These are phyloP conservation scores for Zhuliangozyma parablackwelliae DNA, from an alignment of 1,139 yeast genomes.

Conservation along the genomic window DNA sequence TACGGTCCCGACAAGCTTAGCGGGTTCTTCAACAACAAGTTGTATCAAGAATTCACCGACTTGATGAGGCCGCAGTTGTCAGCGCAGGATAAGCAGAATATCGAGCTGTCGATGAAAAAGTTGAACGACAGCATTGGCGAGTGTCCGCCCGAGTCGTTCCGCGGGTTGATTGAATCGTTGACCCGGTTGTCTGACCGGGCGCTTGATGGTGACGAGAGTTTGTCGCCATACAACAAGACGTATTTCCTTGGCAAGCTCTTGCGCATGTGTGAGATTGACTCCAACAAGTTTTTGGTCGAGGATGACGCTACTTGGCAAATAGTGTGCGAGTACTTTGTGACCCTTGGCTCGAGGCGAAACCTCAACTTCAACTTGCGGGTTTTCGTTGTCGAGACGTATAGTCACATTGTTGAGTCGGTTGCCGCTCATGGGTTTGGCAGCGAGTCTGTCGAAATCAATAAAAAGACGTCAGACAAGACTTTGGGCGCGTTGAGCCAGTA, in stretches of 20 bases:
- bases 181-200: conserved; percentile 36
- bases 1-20: conserved; percentile 55
- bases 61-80: conserved; percentile 22
- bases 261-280: conserved; percentile 47
- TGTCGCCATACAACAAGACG: conserved; percentile 41
- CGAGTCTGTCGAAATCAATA: conserved; percentile 13
- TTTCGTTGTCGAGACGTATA: conserved; percentile 46
- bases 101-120: conserved; percentile 55
- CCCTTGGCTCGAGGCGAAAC: conserved; percentile 30
- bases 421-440: conserved; percentile 45
- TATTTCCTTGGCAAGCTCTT: conserved; percentile 36
- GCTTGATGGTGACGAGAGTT: conserved; percentile 12
- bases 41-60: conserved; percentile 16
- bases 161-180: conserved; percentile 41
- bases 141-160: conserved; percentile 49
- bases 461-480: conserved; percentile 31
- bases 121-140: conserved; percentile 58
- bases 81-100: conserved; percentile 44
- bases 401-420: conserved; percentile 41
- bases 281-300: conserved; percentile 41
- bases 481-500: conserved; percentile 33
- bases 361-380: conserved; percentile 41
- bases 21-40: conserved; percentile 16
- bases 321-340: conserved; percentile 41
- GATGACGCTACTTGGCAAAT: conserved; percentile 39